Evolutionary conservation across 1,284 basidiomycete genomes (phyloP).

Genomic region (Boletus sp.): DNA sequence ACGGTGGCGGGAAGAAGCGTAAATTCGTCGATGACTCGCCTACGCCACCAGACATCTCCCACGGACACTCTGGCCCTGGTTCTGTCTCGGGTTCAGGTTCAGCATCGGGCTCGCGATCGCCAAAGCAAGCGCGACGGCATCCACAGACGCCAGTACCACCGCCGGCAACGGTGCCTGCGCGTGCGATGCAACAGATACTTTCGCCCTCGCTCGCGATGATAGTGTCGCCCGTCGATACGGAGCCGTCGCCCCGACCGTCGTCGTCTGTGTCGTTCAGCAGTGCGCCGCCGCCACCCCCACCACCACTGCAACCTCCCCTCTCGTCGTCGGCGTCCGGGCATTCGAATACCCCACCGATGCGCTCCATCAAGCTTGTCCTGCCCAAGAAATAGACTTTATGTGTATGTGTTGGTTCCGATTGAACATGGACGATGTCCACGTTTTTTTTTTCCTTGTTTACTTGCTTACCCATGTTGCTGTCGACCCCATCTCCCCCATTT

Average conservation of each 20-base stretch:
- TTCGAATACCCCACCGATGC: conserved; percentile 30
- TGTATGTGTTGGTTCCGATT: neutral
- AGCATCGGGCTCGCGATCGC: conserved; percentile 27
- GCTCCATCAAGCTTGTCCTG: conserved; percentile 32
- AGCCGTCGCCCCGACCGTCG: conserved; percentile 31
- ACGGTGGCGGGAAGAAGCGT: conserved; percentile 37
- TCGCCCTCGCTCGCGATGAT: conserved; percentile 42
- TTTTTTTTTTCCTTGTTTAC: neutral
- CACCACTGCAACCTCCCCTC: conserved; percentile 11
- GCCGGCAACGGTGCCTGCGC: conserved; percentile 26
- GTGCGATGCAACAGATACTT: conserved; percentile 44
- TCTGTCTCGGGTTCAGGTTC: conserved; percentile 11
- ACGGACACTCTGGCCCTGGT: conserved; percentile 13
- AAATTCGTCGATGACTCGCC: conserved; percentile 42
- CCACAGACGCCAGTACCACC: conserved; percentile 32
- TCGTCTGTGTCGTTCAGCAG: conserved; percentile 25
- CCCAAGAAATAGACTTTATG: conserved; percentile 28
- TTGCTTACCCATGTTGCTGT: neutral
- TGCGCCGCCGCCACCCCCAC: conserved; percentile 11
- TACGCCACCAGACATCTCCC: conserved; percentile 20
- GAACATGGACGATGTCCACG: neutral
- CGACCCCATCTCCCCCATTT: neutral
- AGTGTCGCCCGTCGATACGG: conserved; percentile 37
- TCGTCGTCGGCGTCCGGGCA: conserved; percentile 11
- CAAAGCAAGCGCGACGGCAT: conserved; percentile 32